Evolutionary conservation across 495 filamentous ascomycete genomes (phyloP).

Genomic region (Penicillium cinerascens): DNA sequence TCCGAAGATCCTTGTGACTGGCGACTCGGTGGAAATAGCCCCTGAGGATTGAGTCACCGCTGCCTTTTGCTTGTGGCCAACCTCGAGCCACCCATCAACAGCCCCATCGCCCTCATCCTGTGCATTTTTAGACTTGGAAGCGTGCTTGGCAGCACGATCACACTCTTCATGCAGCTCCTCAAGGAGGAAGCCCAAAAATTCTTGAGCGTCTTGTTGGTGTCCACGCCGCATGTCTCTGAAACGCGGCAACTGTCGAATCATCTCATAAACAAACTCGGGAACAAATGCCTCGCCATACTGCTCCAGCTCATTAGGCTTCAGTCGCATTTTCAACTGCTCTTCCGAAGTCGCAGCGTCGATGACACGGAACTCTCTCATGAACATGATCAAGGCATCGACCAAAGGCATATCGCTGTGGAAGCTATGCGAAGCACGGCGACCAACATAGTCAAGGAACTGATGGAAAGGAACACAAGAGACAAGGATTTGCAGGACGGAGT

Average conservation of each 20-base stretch:
- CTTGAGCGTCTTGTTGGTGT: conserved; percentile 97
- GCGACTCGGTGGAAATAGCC: conserved; percentile 65
- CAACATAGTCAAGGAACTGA: conserved; percentile 83
- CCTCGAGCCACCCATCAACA: conserved; percentile 79
- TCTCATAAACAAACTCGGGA: conserved; percentile 93
- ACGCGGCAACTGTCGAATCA: conserved; percentile 77
- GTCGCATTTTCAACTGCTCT: conserved; percentile 65
- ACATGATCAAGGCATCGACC: conserved; percentile 94
- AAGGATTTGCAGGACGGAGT: conserved; percentile 93
- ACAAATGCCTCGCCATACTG: conserved; percentile 88
- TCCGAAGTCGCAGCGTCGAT: conserved; percentile 74
- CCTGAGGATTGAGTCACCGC: conserved; percentile 87
- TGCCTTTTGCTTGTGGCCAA: conserved; percentile 85
- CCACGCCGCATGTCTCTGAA: conserved; percentile 92
- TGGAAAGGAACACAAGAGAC: conserved; percentile 93
- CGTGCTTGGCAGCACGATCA: conserved; percentile 63
- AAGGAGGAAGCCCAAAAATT: conserved; percentile 91
- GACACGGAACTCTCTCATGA: conserved; percentile 87
- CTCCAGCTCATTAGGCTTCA: conserved; percentile 82
- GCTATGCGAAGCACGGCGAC: conserved; percentile 77
- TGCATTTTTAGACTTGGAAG: conserved; percentile 40
- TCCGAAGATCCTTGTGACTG: conserved; percentile 91
- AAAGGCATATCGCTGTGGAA: conserved; percentile 94
- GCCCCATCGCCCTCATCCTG: conserved; percentile 36
- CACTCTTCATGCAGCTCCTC: conserved; percentile 95